These are phyloP conservation scores for Eragrostis tef DNA, from an alignment of 202 grass and related monocot species.

Conservation along the genomic window DNA sequence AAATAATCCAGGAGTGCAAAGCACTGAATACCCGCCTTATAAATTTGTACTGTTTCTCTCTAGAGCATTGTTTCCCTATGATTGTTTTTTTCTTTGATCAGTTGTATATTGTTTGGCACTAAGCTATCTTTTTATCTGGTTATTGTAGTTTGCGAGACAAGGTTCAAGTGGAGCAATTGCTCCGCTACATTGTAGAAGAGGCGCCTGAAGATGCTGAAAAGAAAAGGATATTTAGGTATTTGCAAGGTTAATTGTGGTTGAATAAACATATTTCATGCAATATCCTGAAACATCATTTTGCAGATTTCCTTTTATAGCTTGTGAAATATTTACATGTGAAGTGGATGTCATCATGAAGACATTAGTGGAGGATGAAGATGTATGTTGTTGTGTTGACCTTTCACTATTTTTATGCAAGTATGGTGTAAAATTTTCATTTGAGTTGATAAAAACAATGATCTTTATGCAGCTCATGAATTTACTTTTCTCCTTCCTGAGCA, in stretches of 20 bases:
- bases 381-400: conserved; percentile 49
- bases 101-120: conserved; percentile 14
- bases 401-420: conserved; percentile 43
- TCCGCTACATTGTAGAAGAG: conserved; percentile 83
- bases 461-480: conserved; percentile 81
- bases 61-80: conserved; percentile 33
- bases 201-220: conserved; percentile 81
- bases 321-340: conserved; percentile 98
- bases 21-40: conserved; percentile 87
- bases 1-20: conserved; percentile 99
- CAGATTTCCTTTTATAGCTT: conserved; percentile 99
- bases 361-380: conserved; percentile 91
- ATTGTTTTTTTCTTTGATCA: conserved; percentile 2
- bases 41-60: conserved; percentile 78
- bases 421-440: conserved; percentile 4
- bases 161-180: conserved; percentile 80
- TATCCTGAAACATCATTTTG: neutral
- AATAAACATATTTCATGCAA: conserved; percentile 20
- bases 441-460: conserved; percentile 43
- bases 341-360: conserved; percentile 94
- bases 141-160: conserved; percentile 75
- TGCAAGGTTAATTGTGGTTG: conserved; percentile 18
- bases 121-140: conserved; percentile 33
- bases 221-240: conserved; percentile 86
- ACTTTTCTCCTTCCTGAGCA: conserved; percentile 88